These are phyloP conservation scores for Ammopiptanthus mongolicus DNA, from an alignment of 306 rosid genomes.

Conservation along the genomic window DNA sequence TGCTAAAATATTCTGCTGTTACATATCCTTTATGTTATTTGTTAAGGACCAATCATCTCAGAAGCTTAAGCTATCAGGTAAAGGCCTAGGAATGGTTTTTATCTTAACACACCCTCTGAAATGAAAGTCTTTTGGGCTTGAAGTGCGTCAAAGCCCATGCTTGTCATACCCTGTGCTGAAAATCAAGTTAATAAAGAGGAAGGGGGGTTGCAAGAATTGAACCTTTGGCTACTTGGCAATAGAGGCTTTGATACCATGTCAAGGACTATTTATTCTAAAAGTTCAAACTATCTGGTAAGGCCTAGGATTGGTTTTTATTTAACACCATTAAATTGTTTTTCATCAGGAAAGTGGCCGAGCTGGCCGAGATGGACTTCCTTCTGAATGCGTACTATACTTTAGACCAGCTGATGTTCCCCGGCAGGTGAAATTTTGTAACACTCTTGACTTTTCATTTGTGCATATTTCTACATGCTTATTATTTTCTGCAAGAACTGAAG, in stretches of 20 bases:
- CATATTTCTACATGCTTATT: background rate
- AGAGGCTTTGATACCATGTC: background rate
- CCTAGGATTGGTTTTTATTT: background rate
- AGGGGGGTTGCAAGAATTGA: background rate
- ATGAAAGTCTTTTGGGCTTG: conserved; percentile 15
- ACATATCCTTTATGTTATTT: conserved; percentile 5
- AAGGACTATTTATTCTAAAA: background rate
- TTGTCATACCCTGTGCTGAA: background rate
- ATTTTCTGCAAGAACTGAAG: conserved; percentile 9
- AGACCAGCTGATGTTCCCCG: conserved; percentile 89
- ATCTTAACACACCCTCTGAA: background rate
- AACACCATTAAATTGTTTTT: conserved; percentile 20
- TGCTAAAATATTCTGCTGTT: conserved; percentile 13
- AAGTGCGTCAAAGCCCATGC: background rate
- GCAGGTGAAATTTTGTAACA: conserved; percentile 48
- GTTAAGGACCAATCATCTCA: background rate
- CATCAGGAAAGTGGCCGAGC: conserved; percentile 97
- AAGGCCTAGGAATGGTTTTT: conserved; percentile 3
- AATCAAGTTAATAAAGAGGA: conserved; percentile 9
- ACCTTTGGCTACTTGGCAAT: background rate
- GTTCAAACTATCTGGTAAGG: background rate
- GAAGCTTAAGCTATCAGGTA: background rate
- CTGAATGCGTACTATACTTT: conserved; percentile 86
- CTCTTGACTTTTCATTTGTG: background rate
- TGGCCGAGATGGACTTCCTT: conserved; percentile 96